phyloP scores from a whole-genome alignment of 257 asterid species.

The Leptodermis oblonga region DNA sequence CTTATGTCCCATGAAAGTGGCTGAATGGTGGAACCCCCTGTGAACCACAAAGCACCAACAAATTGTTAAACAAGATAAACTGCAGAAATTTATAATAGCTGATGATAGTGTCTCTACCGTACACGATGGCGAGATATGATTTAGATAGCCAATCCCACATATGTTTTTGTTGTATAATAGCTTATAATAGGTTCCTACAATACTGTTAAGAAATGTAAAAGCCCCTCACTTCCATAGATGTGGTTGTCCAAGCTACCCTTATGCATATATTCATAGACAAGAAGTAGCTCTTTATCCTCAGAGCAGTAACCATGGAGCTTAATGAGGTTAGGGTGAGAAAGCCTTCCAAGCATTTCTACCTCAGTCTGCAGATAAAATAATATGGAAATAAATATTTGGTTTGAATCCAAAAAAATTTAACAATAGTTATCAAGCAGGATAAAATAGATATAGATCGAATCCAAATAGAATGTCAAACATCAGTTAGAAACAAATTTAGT shows the following conservation, averaged over 20 bases:
- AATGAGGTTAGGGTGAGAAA: slow-evolving; percentile 75
- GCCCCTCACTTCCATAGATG: slow-evolving; percentile 73
- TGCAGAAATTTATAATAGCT: slow-evolving; percentile 35
- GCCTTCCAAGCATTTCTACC: slow-evolving; percentile 64
- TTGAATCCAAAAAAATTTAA: not conserved
- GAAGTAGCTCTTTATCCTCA: slow-evolving; percentile 69
- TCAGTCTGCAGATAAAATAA: slow-evolving; percentile 47
- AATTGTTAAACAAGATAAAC: not conserved
- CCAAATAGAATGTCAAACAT: not conserved
- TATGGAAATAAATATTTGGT: not conserved
- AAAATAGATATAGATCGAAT: not conserved
- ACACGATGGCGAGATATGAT: too few species aligned
- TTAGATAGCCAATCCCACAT: too few species aligned
- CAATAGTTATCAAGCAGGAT: not conserved
- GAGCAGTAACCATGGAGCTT: slow-evolving; percentile 68
- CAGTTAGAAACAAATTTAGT: not conserved
- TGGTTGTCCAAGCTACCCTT: slow-evolving; percentile 90
- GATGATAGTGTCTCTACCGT: not conserved
- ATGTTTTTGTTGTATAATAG: too few species aligned
- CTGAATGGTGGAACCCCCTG: slow-evolving; percentile 62
- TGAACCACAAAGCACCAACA: not conserved
- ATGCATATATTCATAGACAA: slow-evolving; percentile 74
- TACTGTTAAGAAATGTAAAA: slow-evolving; percentile 24
- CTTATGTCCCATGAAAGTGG: slow-evolving; percentile 69
- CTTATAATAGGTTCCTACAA: not conserved